Conservation (phyloP, 2,329 filamentous ascomycete species). For the Apiospora pterosperma region DNA sequence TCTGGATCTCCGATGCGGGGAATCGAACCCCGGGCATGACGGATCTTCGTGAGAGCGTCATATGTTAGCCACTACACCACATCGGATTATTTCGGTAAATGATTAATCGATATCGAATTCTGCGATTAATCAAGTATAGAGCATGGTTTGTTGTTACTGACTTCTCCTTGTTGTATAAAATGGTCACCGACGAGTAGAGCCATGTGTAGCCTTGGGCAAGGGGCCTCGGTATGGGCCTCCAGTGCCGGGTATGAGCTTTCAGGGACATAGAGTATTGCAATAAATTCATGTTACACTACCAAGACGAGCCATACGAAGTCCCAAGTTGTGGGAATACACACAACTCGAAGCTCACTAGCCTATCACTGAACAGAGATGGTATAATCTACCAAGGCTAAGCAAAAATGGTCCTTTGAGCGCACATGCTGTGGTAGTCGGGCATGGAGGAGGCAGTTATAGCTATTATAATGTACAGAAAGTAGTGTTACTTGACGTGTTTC, state of each 20-base stretch:
- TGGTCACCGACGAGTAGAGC: not conserved
- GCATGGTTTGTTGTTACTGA: not conserved
- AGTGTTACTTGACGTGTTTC: not conserved
- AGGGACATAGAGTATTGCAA: not conserved
- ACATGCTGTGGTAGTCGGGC: not conserved
- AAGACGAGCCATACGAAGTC: not conserved
- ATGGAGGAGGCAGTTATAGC: not conserved
- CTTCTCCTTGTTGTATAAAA: not conserved
- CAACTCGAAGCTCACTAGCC: not conserved
- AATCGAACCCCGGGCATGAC: slow-evolving; percentile 24
- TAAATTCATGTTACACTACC: not conserved
- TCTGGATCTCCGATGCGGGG: slow-evolving; percentile 20
- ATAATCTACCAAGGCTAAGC: too few species aligned
- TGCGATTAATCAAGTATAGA: not conserved
- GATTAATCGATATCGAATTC: too few species aligned
- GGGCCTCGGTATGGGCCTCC: not conserved
- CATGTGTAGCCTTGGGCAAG: not conserved
- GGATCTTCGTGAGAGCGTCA: not conserved
- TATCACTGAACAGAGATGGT: too few species aligned
- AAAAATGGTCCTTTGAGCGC: too few species aligned
- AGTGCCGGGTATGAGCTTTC: not conserved
- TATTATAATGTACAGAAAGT: not conserved
- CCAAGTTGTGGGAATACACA: not conserved
- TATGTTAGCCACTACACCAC: not conserved
- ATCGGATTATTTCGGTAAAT: not conserved